Conservation (phyloP, 1,284 basidiomycete species). For the Austroboletus olivaceoglutinosus region DNA sequence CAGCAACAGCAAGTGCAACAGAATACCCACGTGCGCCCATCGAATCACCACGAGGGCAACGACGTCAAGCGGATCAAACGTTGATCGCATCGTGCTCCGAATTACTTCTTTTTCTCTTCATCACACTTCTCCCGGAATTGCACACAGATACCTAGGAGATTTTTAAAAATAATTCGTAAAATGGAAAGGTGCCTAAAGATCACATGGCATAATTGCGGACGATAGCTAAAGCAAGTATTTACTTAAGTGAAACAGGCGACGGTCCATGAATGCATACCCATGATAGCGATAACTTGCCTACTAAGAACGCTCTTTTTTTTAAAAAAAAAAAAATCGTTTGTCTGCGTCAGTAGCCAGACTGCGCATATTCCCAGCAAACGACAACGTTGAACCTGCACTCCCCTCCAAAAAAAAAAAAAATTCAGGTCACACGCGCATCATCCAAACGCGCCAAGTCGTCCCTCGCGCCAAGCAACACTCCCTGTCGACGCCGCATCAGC, state of each 20-base stretch:
- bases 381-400: not conserved
- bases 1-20: slow-evolving; percentile 23
- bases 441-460: slow-evolving; percentile 46
- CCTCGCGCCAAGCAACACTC: slow-evolving; percentile 44
- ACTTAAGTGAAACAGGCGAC: too few species aligned
- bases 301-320: too few species aligned
- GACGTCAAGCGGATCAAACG: slow-evolving; percentile 35
- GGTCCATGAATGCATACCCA: too few species aligned
- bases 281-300: too few species aligned
- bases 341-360: slow-evolving; percentile 1
- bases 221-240: too few species aligned
- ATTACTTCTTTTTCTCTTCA: not conserved
- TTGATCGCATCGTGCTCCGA: too few species aligned
- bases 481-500: slow-evolving; percentile 26
- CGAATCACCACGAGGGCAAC: slow-evolving; percentile 43
- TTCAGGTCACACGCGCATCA: slow-evolving; percentile 23
- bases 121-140: too few species aligned
- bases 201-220: too few species aligned
- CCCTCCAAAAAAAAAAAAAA: not conserved
- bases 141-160: too few species aligned
- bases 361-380: not conserved
- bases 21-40: slow-evolving; percentile 25
- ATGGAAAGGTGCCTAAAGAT: too few species aligned
- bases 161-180: too few species aligned
- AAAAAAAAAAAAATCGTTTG: not conserved